These are phyloP conservation scores for Cyanidioschyzon merolae DNA, from an alignment of 23 red algal genomes.

Conservation along the genomic window DNA sequence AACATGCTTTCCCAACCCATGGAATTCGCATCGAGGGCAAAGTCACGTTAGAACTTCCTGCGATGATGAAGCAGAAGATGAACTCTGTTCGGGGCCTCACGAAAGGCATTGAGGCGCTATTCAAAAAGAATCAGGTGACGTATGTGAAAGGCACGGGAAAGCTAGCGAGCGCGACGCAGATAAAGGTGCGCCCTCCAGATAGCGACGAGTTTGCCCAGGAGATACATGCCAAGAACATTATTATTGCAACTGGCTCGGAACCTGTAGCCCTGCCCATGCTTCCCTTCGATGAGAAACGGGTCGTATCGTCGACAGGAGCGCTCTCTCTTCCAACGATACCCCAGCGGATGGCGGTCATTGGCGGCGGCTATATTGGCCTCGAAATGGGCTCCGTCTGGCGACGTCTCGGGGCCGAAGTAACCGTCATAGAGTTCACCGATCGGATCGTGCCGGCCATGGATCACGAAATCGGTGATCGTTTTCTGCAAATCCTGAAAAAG, in stretches of 20 bases:
- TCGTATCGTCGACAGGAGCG: constrained; percentile 77
- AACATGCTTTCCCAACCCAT: constrained; percentile 65
- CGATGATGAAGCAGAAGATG: constrained; percentile 95
- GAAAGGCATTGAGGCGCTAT: constrained; percentile 92
- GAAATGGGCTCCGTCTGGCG: constrained; percentile 99
- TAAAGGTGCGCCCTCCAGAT: constrained; percentile 22
- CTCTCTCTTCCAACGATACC: constrained; percentile 61
- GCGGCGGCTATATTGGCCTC: constrained; percentile 92
- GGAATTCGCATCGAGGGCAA: constrained; percentile 56
- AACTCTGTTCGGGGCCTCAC: constrained; percentile 58
- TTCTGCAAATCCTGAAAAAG: constrained; percentile 78
- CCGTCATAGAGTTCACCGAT: constrained; percentile 91
- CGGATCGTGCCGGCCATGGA: constrained; percentile 77
- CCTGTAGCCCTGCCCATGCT: constrained; percentile 55
- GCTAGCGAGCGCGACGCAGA: constrained; percentile 41
- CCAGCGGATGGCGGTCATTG: constrained; percentile 90
- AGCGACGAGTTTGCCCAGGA: constrained; percentile 38
- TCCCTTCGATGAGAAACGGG: constrained; percentile 70
- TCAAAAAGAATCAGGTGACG: constrained; percentile 90
- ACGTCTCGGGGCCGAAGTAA: constrained; percentile 79
- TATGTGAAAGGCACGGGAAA: constrained; percentile 75
- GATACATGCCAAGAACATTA: constrained; percentile 75
- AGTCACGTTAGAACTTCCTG: constrained; percentile 54
- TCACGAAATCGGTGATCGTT: constrained; percentile 55
- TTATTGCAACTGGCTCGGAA: constrained; percentile 76